Evolutionary conservation across 345 rosid species (phyloP).

Genomic region (Noccaea bulbosa): DNA sequence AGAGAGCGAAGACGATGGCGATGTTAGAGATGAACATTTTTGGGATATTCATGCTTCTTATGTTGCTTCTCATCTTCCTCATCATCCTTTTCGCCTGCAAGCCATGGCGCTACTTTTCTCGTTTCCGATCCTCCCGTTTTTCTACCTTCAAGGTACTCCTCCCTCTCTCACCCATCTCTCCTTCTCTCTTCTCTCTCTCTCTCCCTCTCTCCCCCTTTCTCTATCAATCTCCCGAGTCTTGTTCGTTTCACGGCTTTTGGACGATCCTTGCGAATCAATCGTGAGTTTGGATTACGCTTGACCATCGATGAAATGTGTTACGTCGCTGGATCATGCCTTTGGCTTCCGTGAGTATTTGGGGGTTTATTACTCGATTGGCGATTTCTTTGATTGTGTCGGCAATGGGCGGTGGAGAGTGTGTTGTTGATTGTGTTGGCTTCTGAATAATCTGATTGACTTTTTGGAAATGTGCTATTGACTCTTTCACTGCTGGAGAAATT

Average conservation of each 20-base stretch:
- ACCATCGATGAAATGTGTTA: conserved; percentile 17
- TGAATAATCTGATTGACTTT: conserved; percentile 27
- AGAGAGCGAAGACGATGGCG: conserved; percentile 52
- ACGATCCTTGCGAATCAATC: conserved; percentile 12
- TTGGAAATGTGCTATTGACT: conserved; percentile 23
- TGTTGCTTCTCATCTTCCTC: conserved; percentile 71
- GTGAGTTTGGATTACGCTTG: conserved; percentile 21
- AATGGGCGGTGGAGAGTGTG: neutral
- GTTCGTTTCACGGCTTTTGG: neutral
- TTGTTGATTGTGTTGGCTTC: conserved; percentile 5
- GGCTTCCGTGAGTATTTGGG: neutral
- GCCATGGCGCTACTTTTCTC: conserved; percentile 86
- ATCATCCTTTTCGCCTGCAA: conserved; percentile 72
- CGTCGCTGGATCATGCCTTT: conserved; percentile 33
- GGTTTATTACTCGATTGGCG: neutral
- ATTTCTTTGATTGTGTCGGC: neutral
- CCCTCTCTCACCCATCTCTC: neutral
- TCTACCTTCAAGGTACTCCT: conserved; percentile 61
- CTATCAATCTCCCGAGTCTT: neutral
- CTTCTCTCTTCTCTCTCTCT: neutral
- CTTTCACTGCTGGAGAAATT: conserved; percentile 1
- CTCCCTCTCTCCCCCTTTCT: neutral
- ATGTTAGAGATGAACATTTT: conserved; percentile 56
- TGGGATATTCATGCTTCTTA: conserved; percentile 54
- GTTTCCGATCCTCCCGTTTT: conserved; percentile 49